Conservation (phyloP, 2,329 filamentous ascomycete species). For the Sclerotinia glacialis region DNA sequence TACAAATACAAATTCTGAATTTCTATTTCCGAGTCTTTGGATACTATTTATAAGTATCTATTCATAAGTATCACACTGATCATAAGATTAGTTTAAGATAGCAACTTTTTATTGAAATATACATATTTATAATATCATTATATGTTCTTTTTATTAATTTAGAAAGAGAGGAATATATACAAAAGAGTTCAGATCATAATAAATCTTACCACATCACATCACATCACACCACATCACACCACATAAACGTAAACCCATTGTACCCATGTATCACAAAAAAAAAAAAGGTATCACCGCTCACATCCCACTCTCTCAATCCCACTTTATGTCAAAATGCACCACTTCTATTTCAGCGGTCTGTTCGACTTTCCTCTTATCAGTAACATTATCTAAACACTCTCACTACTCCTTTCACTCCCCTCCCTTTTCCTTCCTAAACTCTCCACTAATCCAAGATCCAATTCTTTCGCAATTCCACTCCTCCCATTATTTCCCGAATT, state of each 20-base stretch:
- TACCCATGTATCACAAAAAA: background rate
- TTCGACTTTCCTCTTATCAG: too few relatives aligned
- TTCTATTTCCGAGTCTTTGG: too few relatives aligned
- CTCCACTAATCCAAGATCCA: conserved; percentile 25
- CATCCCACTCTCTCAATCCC: background rate
- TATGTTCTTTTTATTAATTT: background rate
- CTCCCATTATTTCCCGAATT: conserved; percentile 26
- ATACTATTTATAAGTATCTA: too few relatives aligned
- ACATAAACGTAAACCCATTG: background rate
- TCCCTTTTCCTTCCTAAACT: conserved; percentile 25
- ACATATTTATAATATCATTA: background rate
- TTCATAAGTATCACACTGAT: too few relatives aligned
- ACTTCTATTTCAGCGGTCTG: too few relatives aligned
- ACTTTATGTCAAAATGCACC: background rate
- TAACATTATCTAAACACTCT: conserved; percentile 4
- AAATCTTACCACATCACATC: background rate
- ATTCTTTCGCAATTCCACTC: conserved; percentile 30
- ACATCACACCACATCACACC: background rate
- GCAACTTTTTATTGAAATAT: too few relatives aligned
- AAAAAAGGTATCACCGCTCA: background rate
- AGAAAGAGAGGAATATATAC: background rate
- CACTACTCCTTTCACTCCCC: conserved; percentile 5
- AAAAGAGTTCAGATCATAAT: background rate
- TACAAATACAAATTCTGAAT: too few relatives aligned
- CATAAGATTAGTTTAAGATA: too few relatives aligned